Base-by-base conservation (phyloP, 2,329 filamentous ascomycete species). In the Phialophora tarda region DNA sequence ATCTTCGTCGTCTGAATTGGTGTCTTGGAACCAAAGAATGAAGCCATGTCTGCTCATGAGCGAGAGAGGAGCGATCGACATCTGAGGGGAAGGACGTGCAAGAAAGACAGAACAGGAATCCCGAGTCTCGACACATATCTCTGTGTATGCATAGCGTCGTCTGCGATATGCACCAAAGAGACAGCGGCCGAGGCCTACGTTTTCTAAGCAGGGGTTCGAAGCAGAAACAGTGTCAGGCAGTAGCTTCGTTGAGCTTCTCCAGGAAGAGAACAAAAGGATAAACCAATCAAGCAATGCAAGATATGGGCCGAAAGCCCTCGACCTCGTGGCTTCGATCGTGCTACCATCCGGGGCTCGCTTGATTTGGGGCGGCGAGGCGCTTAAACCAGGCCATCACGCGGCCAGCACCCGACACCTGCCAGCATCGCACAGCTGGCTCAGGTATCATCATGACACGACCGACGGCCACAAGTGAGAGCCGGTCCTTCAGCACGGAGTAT, bases 381-480 rank as follows among this genome's bases (percentile, higher is more conserved):
- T 62, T 69, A 69, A 30, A 54, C n/a, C 30, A 54, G 67, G 67
- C 55, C 64, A 65, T 69, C 67, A 67, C 64, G 26, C 41, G 67
- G 67, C 58, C 62, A 47, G 30, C 63, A 64, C 57, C n/a, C 4
- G 51, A 53, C 57, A 23, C 30, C 55, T 30, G 11, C 2, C 24
- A 17, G 48, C 50, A 32, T 57, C 28, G 24, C 17, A 23, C 41
- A 26, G 32, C 30, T 41, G 21, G 24, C 53, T 17, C 32, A n/a
- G 26, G 61, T 64, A 30, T 66, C 66, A 66, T 24, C 32, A 30
- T 68, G 63, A 61, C 32, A 63, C 61, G 61, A 24, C 50, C 59
- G 38, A 55, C 38, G 54, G 62, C 17, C 53, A 50, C 24, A 23
- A 23, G 12, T 14, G 53, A 32, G 17, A 21, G 53, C 8, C 24